Evolutionary conservation across 129 eudicot species (phyloP), one percentile per base, ranked within the genome.

Genomic region (Glebionis coronaria): DNA sequence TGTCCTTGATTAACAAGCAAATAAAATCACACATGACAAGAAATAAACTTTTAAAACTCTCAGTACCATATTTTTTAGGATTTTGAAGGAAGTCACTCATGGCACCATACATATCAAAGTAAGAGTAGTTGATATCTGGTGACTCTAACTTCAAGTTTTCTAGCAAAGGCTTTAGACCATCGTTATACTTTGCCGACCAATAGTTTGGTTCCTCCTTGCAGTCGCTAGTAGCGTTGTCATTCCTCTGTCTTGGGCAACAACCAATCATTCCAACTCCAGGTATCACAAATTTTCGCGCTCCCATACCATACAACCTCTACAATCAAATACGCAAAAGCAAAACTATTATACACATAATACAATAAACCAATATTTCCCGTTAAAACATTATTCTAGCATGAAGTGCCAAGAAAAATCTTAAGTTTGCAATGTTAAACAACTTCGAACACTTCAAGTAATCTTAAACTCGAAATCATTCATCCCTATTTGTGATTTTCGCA

Each of bases 161-260:
- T 21, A 90, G 51, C 67, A 71, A 45, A 10, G 59, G 27, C 29
- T 28, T 25, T n/a, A 87, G 85, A 44, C 72, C 80, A 10, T 65
- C 51, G 61, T 87, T 90, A 59, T 80, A 90, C 12, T 87, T 80
- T 9, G 61, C 53, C 3, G 97, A 80, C 91, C 83, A 82, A 47
- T 42, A 61, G 67, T 90, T 90, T 12, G 71, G 64, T 44, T 76
- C 78, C 27, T 50, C 56, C 10, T 76, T 67, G 77, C 97, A 90
- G 13, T 52, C 89, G 23, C 69, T 68, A 13, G 76, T 82, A 20
- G 56, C 19, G 44, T 63, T 80, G 49, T 50, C 60, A n/a, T 1
- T 68, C 61, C 97, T 86, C 45, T 75, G 91, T 11, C 21, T 3
- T 8, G 95, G 97, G 15, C 78, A 65, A 61, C 97, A 90, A 10